These are phyloP conservation scores for Hypoxylon sp. DNA, from an alignment of 2,329 filamentous ascomycete species.

Conservation along the genomic window DNA sequence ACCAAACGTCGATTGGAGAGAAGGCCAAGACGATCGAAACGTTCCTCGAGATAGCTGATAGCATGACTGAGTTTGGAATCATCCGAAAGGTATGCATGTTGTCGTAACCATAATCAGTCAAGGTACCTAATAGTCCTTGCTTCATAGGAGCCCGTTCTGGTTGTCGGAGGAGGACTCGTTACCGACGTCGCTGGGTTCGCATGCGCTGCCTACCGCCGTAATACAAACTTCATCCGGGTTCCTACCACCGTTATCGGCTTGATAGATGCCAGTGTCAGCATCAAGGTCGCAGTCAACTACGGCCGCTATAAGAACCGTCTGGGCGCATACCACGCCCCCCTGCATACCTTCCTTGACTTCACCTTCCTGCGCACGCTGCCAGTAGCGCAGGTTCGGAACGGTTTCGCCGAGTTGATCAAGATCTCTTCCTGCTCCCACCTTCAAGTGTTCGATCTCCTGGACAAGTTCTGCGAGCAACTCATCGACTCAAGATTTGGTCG, in stretches of 20 bases:
- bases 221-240: constrained; percentile 79
- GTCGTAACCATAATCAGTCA: neutral
- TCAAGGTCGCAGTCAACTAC: constrained; percentile 84
- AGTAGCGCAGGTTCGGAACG: constrained; percentile 75
- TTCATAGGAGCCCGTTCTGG: constrained; percentile 69
- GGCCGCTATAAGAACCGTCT: constrained; percentile 81
- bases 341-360: constrained; percentile 80
- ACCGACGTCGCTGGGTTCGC: constrained; percentile 81
- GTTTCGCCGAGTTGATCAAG: constrained; percentile 81
- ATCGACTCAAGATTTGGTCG: constrained; percentile 75
- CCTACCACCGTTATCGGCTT: constrained; percentile 81
- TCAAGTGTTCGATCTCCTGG: constrained; percentile 73
- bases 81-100: constrained; percentile 66
- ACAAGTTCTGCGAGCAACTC: constrained; percentile 75
- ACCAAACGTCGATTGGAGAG: constrained; percentile 80
- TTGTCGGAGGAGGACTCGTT: constrained; percentile 76
- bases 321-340: constrained; percentile 78
- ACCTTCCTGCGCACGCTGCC: constrained; percentile 76
- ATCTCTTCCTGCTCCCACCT: constrained; percentile 77
- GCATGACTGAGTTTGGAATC: constrained; percentile 79
- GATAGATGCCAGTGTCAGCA: constrained; percentile 80
- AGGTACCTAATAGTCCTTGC: constrained; percentile 8
- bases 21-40: constrained; percentile 81
- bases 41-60: constrained; percentile 75
- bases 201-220: constrained; percentile 77